Evolutionary conservation across 2,329 filamentous ascomycete genomes (phyloP).

Genomic region (Calonectria leucothoes): DNA sequence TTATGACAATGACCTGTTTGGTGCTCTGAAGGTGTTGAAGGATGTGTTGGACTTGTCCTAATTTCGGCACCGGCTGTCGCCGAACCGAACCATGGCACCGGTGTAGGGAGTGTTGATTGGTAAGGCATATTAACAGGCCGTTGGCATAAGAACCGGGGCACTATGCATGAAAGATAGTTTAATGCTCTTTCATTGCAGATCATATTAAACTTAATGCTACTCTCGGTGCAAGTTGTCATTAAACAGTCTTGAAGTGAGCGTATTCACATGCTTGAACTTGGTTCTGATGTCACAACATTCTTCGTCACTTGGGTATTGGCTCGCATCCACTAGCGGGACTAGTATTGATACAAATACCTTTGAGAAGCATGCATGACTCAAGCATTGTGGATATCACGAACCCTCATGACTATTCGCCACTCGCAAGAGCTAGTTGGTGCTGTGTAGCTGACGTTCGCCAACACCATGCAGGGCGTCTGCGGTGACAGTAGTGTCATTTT

Average conservation of each 20-base stretch:
- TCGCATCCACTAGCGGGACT: background rate
- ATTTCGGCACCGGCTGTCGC: background rate
- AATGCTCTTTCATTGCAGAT: background rate
- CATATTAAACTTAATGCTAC: background rate
- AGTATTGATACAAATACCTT: background rate
- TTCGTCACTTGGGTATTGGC: background rate
- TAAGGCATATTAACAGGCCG: background rate
- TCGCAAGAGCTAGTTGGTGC: background rate
- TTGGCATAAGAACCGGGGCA: background rate
- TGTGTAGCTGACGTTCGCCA: background rate
- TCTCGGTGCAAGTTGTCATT: background rate
- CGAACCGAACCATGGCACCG: too few relatives aligned
- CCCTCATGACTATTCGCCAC: background rate
- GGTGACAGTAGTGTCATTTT: background rate
- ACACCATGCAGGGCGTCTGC: background rate
- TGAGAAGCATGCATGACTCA: background rate
- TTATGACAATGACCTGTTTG: slow-evolving; percentile 50
- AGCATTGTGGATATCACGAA: background rate
- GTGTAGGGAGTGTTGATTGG: background rate
- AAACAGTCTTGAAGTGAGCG: background rate
- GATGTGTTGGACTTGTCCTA: slow-evolving; percentile 15
- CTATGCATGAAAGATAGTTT: background rate
- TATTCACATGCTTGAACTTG: background rate
- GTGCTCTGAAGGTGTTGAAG: slow-evolving; percentile 38
- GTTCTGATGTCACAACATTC: background rate